Conservation (phyloP, 139 green algal species). For the Coccomyxa sp. region DNA sequence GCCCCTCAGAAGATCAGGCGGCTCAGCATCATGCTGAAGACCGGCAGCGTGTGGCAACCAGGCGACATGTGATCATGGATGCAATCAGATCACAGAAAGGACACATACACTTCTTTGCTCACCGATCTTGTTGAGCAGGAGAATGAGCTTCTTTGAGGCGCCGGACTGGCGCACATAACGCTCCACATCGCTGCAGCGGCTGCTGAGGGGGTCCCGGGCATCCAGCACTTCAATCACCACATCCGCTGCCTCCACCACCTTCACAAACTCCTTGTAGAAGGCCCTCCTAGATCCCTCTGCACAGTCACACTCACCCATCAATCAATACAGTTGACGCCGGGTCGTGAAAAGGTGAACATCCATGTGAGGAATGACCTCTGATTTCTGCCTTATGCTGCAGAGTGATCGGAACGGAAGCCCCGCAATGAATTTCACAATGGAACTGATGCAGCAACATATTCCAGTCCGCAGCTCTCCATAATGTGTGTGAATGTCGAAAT, state of each 20-base stretch:
- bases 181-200: slow-evolving; percentile 92
- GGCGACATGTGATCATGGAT: not conserved
- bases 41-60: not conserved
- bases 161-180: slow-evolving; percentile 69
- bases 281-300: slow-evolving; percentile 75
- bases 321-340: too few species aligned
- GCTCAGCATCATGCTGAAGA: not conserved
- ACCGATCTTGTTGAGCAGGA: slow-evolving; percentile 99
- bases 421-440: too few species aligned
- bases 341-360: not conserved
- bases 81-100: too few species aligned
- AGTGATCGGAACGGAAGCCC: too few species aligned
- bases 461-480: too few species aligned
- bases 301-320: not conserved
- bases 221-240: slow-evolving; percentile 95
- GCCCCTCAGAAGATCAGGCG: too few species aligned
- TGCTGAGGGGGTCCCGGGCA: slow-evolving; percentile 86
- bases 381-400: too few species aligned
- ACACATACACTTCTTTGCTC: not conserved
- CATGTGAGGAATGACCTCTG: not conserved
- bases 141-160: slow-evolving; percentile 88
- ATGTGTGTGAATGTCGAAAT: too few species aligned
- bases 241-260: slow-evolving; percentile 88
- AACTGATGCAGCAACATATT: too few species aligned
- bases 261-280: slow-evolving; percentile 94